A percentile compares a stretch with the other conserved stretches of the same genome.
phyloP scores from a whole-genome alignment of 768 basidiomycete genomes.

The Candolleomyces eurysporus region DNA sequence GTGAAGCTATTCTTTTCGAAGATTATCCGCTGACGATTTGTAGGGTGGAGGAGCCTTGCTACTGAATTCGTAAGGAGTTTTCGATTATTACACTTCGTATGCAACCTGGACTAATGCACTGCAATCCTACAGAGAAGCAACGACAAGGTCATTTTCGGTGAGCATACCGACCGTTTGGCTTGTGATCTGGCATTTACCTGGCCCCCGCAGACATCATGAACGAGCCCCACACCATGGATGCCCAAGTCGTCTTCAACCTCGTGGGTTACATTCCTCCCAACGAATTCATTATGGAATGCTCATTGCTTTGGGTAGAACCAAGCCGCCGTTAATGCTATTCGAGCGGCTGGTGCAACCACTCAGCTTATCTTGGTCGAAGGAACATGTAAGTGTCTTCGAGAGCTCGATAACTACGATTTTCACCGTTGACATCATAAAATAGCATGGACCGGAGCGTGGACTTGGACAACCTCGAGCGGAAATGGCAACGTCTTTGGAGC shows the following conservation, averaged over 20 bases:
- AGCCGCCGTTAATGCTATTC: slow-evolving; percentile 65
- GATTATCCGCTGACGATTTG: not conserved
- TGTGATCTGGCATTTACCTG: not conserved
- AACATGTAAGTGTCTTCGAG: slow-evolving; percentile 9
- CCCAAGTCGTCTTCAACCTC: slow-evolving; percentile 46
- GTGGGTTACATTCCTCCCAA: slow-evolving; percentile 13
- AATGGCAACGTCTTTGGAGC: slow-evolving; percentile 50
- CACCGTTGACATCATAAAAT: not conserved
- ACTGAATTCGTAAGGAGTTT: slow-evolving; percentile 44
- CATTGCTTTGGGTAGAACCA: slow-evolving; percentile 41
- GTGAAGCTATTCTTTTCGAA: slow-evolving; percentile 13
- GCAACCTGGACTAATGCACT: not conserved
- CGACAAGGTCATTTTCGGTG: slow-evolving; percentile 55
- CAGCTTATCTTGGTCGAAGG: slow-evolving; percentile 49
- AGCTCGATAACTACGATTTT: no score
- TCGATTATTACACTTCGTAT: not conserved
- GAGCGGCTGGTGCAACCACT: slow-evolving; percentile 58
- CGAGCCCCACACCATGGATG: slow-evolving; percentile 61
- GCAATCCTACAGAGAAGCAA: slow-evolving; percentile 36
- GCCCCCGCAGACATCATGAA: slow-evolving; percentile 50
- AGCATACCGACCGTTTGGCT: not conserved
- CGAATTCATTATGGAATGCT: not conserved
- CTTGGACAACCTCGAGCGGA: slow-evolving; percentile 53
- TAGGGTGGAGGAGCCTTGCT: slow-evolving; percentile 59
- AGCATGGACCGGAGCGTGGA: slow-evolving; percentile 18